Evolutionary conservation across 1,139 yeast species (phyloP).

Genomic region (Lodderomyces oxycetoniae): DNA sequence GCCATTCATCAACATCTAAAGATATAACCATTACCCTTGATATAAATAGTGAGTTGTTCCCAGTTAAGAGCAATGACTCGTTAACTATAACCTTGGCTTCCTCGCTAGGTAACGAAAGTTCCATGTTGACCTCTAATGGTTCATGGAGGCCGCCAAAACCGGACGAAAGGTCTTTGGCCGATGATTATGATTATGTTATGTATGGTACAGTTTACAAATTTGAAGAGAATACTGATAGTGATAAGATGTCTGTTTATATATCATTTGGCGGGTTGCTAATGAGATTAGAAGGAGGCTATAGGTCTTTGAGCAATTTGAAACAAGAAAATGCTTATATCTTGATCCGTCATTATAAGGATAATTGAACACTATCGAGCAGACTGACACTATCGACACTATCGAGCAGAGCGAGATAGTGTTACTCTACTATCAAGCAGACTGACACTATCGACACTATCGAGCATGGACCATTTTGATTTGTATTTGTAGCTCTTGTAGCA

Average conservation of each 20-base stretch:
- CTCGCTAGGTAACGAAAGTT: slow-evolving; percentile 57
- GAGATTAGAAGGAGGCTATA: slow-evolving; percentile 93
- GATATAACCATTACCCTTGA: slow-evolving; percentile 87
- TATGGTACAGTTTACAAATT: slow-evolving; percentile 97
- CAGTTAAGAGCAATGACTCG: slow-evolving; percentile 72
- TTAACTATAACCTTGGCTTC: slow-evolving; percentile 88
- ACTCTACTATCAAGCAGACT: too few species aligned
- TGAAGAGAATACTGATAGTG: slow-evolving; percentile 77
- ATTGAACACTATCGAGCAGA: too few species aligned
- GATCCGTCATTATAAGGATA: slow-evolving; percentile 64
- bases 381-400: too few species aligned
- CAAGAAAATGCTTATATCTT: slow-evolving; percentile 91
- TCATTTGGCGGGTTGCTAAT: slow-evolving; percentile 94
- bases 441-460: too few species aligned
- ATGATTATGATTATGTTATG: slow-evolving; percentile 97
- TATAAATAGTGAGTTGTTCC: slow-evolving; percentile 88
- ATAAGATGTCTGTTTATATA: slow-evolving; percentile 78
- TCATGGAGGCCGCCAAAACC: slow-evolving; percentile 92
- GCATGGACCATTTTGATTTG: too few species aligned
- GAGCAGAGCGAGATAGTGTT: too few species aligned
- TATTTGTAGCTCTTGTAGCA: too few species aligned
- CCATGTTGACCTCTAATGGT: slow-evolving; percentile 55
- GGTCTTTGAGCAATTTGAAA: slow-evolving; percentile 81
- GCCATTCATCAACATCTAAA: slow-evolving; percentile 76
- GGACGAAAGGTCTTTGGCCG: slow-evolving; percentile 86